Base-by-base conservation (phyloP, 2,329 filamentous ascomycete genomes). In the Talaromyces piceae region DNA sequence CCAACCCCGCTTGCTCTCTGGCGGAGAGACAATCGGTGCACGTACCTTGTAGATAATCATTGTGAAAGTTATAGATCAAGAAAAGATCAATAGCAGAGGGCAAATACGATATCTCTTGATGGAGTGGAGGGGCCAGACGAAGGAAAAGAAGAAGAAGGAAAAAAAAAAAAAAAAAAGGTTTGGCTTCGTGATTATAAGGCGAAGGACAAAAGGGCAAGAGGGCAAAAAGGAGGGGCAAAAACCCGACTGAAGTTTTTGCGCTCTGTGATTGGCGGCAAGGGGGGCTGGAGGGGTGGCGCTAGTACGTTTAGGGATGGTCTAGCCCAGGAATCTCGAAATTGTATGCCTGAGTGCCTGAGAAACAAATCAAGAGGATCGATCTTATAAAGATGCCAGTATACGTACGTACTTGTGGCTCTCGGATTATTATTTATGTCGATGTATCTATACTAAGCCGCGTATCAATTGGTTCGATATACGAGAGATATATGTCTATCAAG, bases 31-130 rank as follows among this genome's bases (percentile, higher is more conserved):
- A 16, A 13, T 16, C 39, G 12, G 26, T 27, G 26, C 30, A 63
- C 75, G 54, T 71, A 87, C 84, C 73, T 77, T 83, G 81, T 71
- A 88, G 68, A 88, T 87, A 70, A 87, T 78, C 85, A 88, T 88
- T 64, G 74, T 86, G 79, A 65, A 73, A 72, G 70, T 8, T 58
- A 56, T 44, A n/a, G 41, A 57, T 52, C 47, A 51, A 53, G 52
- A 47, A 39, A 45, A 56, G 47, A 44, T 46, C 48, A 59, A 56
- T 51, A 49, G 47, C 53, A 54, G 45, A 51, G 50, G 49, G 27
- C n/a, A n/a, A n/a, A n/a, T n/a, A n/a, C n/a, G n/a, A n/a, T n/a
- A n/a, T n/a, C n/a, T n/a, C n/a, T n/a, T n/a, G n/a, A n/a, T n/a
- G n/a, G n/a, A n/a, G n/a, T n/a, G 50, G 50, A 54, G 52, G 39